Base-by-base conservation (phyloP, 805 yeast species). In the Starmera caribaea region DNA sequence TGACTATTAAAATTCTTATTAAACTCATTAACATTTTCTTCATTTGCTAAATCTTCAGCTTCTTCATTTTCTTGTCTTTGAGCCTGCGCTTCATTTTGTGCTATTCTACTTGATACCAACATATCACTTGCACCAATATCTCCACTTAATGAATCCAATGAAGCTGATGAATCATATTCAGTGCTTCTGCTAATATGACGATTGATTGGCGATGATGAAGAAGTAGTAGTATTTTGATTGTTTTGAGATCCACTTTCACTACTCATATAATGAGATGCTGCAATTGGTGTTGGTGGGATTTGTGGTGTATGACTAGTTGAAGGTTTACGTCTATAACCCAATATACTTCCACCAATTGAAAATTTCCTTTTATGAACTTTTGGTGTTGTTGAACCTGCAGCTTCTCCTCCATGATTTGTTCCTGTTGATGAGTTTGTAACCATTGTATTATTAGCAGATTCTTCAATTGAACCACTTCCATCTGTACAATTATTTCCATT, bases 131-230 rank as follows among this genome's bases (percentile, higher is more conserved):
- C 61, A 24, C 59, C 56, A 33, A 75, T 80, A 11, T 72, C 76
- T 43, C 65, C 62, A 47, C 71, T 79, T 46, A 79, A 75, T 45
- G 81, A 84, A n/a, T 79, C 81, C 46, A 74, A 73, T 4, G 74
- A 74, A 15, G 66, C 66, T 6, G 69, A 65, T 32, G 65, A 57
- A 28, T 60, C 64, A 54, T 50, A 68, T 42, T 49, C 62, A 47
- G 45, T 62, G 52, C 43, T 54, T 42, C 44, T 59, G 35, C 50
- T 51, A 16, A 62, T 59, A 37, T 62, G 59, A 33, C 38, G 48
- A 16, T 48, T 40, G 11, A 38, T 44, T 17, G 55, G 58, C 10
- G 66, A 63, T 3, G 60, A 53, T 2, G 53, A 41, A 16, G 51
- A 21, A 21, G 26, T 41, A 3, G 56, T 51, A 39, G 56, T 55